Base-by-base conservation (phyloP, 2,329 filamentous ascomycete genomes). In the Ophiostoma himal-ulmi region DNA sequence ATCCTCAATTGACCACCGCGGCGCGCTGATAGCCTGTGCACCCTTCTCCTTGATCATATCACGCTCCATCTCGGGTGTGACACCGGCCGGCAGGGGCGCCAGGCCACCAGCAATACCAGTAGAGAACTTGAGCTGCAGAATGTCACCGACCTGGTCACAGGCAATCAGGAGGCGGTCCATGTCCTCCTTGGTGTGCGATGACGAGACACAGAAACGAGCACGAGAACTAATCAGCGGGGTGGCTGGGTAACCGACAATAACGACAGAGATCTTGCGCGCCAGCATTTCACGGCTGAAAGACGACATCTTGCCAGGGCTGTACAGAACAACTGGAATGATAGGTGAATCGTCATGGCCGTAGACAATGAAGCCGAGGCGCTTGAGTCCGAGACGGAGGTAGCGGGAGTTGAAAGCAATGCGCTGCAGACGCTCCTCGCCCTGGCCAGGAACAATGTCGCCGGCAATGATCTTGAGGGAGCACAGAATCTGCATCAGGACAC, bases 251-350 rank as follows among this genome's bases (percentile, higher is more conserved):
- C 94, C 95, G 73, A 99, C 95, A 65, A 99, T 92, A 54, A 99
- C 95, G 68, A 98, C 92, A 0, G 94, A 95, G 75, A 99, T 98
- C 81, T 97, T 98, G 77, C 95, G 92, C 82, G 92, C 92, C 72
- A 98, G 87, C 95, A 99, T 98, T 80, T 98, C 95, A 78, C 97
- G 95, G 68, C 93, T 97, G 81, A 99, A 99, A 71, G 95, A 94
- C 5, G 94, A 92, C 85, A 99, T 97, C 83, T 99, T 99, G 76
- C 92, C 95, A n/a, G 95, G 95, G 81, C 98, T 93, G 85, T 97
- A 99, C 37, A 99, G 88, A 77, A 97, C 87, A 75, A 99, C 81
- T 69, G 95, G 95, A 75, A 99, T 93, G 76, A 99, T 98, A 70
- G 95, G 95, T 5, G 94, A 97, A 81, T 99, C 95, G 78, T 99